Evolutionary conservation across 352 stramenopile species (phyloP).

Genomic region (Peronosclerospora sorghi): DNA sequence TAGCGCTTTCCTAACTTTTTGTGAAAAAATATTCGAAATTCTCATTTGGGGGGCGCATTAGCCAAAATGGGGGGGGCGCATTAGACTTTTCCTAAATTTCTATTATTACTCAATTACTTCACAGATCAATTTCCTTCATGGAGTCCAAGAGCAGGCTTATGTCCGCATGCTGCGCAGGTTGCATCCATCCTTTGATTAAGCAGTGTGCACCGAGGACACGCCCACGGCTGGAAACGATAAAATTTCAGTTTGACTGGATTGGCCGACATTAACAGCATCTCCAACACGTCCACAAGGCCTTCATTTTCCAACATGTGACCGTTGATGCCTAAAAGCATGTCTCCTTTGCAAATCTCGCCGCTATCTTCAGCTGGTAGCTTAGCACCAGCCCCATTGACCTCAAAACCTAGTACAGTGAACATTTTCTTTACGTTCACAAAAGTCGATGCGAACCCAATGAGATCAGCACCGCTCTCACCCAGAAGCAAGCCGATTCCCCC

Average conservation of each 20-base stretch:
- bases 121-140: no score
- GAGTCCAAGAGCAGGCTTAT: conserved; percentile 6
- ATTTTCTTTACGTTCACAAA: conserved; percentile 4
- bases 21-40: no score
- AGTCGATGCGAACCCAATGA: not conserved
- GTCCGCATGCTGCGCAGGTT: conserved; percentile 43
- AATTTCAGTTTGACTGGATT: conserved; percentile 64
- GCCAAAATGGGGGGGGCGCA: no score
- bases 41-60: no score
- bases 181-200: conserved; percentile 31
- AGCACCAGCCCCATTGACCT: conserved; percentile 46
- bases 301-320: conserved; percentile 28
- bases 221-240: conserved; percentile 45
- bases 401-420: conserved; percentile 51
- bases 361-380: conserved; percentile 63
- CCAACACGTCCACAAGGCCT: conserved; percentile 43
- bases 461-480: conserved; percentile 14
- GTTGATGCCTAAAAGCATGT: conserved; percentile 60
- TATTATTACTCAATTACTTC: no score
- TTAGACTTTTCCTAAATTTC: no score
- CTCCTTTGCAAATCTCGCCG: conserved; percentile 44
- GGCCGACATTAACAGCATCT: conserved; percentile 54
- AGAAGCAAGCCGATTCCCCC: conserved; percentile 62
- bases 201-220: conserved; percentile 66
- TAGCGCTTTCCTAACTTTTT: no score